These are phyloP conservation scores for Malassezia arunalokei DNA, from an alignment of 1,284 basidiomycete genomes.

Conservation along the genomic window DNA sequence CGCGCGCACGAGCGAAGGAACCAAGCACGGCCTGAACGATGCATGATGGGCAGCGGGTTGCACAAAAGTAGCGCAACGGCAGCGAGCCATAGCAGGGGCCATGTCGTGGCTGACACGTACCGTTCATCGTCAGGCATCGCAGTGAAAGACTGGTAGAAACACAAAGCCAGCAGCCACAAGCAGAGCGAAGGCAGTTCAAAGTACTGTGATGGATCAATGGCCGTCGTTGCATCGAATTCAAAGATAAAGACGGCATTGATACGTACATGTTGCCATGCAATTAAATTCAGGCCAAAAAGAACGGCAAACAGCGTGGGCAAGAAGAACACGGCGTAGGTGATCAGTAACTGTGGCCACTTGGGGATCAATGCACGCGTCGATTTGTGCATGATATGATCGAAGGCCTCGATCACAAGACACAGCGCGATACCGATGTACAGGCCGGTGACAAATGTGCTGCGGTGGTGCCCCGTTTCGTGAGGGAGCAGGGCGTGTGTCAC, in stretches of 20 bases:
- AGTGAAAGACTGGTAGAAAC: slow-evolving; percentile 70
- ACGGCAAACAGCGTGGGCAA: slow-evolving; percentile 66
- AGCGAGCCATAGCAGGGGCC: slow-evolving; percentile 75
- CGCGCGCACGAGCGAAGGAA: slow-evolving; percentile 56
- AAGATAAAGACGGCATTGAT: slow-evolving; percentile 91
- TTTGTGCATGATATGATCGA: slow-evolving; percentile 57
- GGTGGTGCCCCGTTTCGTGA: slow-evolving; percentile 54
- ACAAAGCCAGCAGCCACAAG: slow-evolving; percentile 62
- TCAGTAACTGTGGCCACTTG: slow-evolving; percentile 62
- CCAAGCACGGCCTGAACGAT: slow-evolving; percentile 65
- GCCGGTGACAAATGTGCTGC: slow-evolving; percentile 55
- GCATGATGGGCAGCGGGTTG: slow-evolving; percentile 63
- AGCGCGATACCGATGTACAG: slow-evolving; percentile 63
- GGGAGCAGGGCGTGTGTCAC: slow-evolving; percentile 49
- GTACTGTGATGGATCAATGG: slow-evolving; percentile 67
- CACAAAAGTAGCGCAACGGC: slow-evolving; percentile 57
- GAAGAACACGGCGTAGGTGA: slow-evolving; percentile 65
- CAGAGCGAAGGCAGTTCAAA: slow-evolving; percentile 71
- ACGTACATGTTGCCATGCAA: slow-evolving; percentile 62
- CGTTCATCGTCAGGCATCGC: slow-evolving; percentile 21
- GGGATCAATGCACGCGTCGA: slow-evolving; percentile 56
- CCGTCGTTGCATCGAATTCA: slow-evolving; percentile 56
- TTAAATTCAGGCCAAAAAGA: slow-evolving; percentile 64
- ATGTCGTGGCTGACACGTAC: slow-evolving; percentile 48
- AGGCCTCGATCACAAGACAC: slow-evolving; percentile 61